These are phyloP conservation scores for Streptanthus diversifolius DNA, from an alignment of 345 rosid species.

Conservation along the genomic window DNA sequence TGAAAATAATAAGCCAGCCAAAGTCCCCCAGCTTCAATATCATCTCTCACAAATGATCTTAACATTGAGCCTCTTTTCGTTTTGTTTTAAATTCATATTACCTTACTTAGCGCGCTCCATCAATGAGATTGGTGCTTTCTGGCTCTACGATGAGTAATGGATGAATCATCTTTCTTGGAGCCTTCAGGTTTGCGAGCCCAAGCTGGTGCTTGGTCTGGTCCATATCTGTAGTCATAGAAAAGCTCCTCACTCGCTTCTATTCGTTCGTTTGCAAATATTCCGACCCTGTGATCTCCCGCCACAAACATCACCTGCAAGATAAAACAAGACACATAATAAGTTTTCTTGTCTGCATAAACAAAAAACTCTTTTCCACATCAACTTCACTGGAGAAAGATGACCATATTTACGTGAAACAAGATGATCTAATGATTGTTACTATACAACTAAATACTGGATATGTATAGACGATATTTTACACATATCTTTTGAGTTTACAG, in stretches of 20 bases:
- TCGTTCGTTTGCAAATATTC: constrained; percentile 89
- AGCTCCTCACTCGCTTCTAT: constrained; percentile 96
- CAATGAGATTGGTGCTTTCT: constrained; percentile 97
- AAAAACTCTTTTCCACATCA: constrained; percentile 3
- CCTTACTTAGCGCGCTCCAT: not conserved
- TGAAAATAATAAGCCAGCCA: not conserved
- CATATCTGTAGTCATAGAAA: constrained; percentile 91
- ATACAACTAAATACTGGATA: not conserved
- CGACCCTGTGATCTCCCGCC: constrained; percentile 97
- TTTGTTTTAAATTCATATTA: not conserved
- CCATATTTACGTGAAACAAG: not conserved
- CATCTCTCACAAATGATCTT: constrained; percentile 9
- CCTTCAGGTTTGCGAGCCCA: constrained; percentile 99
- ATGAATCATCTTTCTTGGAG: constrained; percentile 69
- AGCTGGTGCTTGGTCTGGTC: constrained; percentile 94
- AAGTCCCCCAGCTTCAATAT: not conserved
- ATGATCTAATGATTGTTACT: not conserved
- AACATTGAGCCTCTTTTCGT: not conserved
- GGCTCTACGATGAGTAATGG: constrained; percentile 79
- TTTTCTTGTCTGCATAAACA: not conserved
- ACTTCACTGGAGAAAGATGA: not conserved
- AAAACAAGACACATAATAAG: not conserved
- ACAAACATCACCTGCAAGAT: constrained; percentile 86
- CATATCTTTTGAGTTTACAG: not conserved
- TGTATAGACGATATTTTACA: not conserved